Evolutionary conservation across 2,329 filamentous ascomycete species (phyloP).

Genomic region (Sphaceloma murrayae): DNA sequence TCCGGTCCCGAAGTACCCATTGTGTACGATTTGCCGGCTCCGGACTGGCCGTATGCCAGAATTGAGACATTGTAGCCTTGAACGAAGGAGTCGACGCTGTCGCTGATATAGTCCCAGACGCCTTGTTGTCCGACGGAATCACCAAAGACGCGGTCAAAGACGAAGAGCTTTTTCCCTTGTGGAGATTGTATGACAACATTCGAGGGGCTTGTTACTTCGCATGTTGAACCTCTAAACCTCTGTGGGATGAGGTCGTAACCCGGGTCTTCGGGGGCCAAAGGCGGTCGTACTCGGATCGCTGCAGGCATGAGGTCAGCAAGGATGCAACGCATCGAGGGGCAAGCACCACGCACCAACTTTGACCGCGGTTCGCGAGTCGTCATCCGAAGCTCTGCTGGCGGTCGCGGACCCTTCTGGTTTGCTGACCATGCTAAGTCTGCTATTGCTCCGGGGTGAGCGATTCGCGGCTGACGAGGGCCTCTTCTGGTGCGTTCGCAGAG

Average conservation of each 20-base stretch:
- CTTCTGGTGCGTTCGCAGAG: constrained; percentile 9
- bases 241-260: constrained; percentile 93
- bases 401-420: constrained; percentile 14
- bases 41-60: constrained; percentile 92
- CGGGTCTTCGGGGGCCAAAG: constrained; percentile 72
- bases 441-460: constrained; percentile 48
- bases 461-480: constrained; percentile 8
- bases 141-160: constrained; percentile 90
- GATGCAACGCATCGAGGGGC: constrained; percentile 17
- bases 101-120: constrained; percentile 85
- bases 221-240: constrained; percentile 85
- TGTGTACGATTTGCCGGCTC: constrained; percentile 94
- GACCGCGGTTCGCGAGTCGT: constrained; percentile 82
- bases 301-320: constrained; percentile 19
- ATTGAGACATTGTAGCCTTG: constrained; percentile 98
- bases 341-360: constrained; percentile 72
- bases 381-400: constrained; percentile 70
- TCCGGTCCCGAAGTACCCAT: constrained; percentile 89
- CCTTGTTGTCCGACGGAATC: constrained; percentile 78
- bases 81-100: constrained; percentile 80
- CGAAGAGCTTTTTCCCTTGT: constrained; percentile 87
- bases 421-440: constrained; percentile 75
- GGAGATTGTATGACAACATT: constrained; percentile 82
- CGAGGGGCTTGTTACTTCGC: constrained; percentile 77
- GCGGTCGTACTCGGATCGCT: constrained; percentile 90